Evolutionary conservation across 2,329 filamentous ascomycete species (phyloP).

Genomic region (Penicillium sp.): DNA sequence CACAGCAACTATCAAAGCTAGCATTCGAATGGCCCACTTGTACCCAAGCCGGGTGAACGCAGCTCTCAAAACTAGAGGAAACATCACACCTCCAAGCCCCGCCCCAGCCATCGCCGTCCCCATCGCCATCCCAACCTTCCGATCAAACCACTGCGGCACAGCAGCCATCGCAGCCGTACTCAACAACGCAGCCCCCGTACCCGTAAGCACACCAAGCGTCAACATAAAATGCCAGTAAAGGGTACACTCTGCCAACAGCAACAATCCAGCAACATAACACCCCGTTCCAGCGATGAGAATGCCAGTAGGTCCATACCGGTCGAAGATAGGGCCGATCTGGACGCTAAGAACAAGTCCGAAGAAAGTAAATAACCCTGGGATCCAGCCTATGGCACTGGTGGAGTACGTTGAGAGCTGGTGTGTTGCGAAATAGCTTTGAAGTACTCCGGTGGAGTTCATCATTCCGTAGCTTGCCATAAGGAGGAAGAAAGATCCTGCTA

Average conservation of each 20-base stretch:
- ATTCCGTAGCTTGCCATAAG: conserved; percentile 46
- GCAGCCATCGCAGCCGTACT: conserved; percentile 40
- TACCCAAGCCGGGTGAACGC: conserved; percentile 37
- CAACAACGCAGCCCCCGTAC: conserved; percentile 36
- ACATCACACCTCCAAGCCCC: conserved; percentile 38
- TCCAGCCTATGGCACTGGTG: conserved; percentile 51
- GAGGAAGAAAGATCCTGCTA: conserved; percentile 38
- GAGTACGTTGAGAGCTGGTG: conserved; percentile 48
- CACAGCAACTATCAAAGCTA: conserved; percentile 36
- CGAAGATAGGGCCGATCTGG: conserved; percentile 52
- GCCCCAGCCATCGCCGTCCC: conserved; percentile 42
- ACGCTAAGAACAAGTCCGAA: conserved; percentile 46
- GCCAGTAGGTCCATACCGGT: conserved; percentile 47
- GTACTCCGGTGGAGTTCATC: conserved; percentile 51
- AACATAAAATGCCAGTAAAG: conserved; percentile 52
- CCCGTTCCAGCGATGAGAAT: conserved; percentile 42
- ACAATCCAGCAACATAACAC: conserved; percentile 41
- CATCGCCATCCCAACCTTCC: conserved; percentile 37
- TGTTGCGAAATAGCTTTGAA: conserved; percentile 48
- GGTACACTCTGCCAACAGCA: conserved; percentile 49
- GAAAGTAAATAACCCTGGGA: conserved; percentile 49
- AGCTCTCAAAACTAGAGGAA: conserved; percentile 38
- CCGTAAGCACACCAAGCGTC: conserved; percentile 39
- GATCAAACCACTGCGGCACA: conserved; percentile 45
- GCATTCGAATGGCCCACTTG: conserved; percentile 40